Percentiles rank a stretch among this genome's conserved stretches.
Conservation (phyloP, 192 early-diverging fungal species). For the Mortierella claussenii region DNA sequence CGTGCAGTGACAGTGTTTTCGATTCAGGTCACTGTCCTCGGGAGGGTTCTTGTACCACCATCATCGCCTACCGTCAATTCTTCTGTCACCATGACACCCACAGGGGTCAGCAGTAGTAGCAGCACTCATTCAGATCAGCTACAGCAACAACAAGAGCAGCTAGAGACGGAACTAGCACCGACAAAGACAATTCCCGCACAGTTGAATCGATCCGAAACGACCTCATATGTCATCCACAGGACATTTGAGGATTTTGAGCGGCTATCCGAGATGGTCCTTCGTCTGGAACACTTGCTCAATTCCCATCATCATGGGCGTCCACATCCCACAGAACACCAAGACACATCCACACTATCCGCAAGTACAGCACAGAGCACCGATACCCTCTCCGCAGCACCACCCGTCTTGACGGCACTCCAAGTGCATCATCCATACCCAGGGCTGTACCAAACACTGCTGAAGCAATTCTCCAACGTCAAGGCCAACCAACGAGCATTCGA, state of each 20-base stretch:
- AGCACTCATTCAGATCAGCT: too few species aligned
- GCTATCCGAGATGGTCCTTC: conserved; percentile 36
- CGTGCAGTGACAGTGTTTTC: conserved; percentile 34
- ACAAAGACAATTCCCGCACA: conserved; percentile 30
- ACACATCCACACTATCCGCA: too few species aligned
- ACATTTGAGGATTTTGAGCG: conserved; percentile 47
- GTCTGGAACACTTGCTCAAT: conserved; percentile 9
- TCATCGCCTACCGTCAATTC: neutral
- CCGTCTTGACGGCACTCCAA: conserved; percentile 11
- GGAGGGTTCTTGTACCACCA: conserved; percentile 27
- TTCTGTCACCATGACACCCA: too few species aligned
- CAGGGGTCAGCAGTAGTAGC: too few species aligned
- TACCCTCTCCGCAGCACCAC: too few species aligned
- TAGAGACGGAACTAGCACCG: conserved; percentile 5
- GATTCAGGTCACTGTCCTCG: conserved; percentile 46
- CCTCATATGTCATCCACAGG: conserved; percentile 47
- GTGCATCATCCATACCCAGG: conserved; percentile 37
- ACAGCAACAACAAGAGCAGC: neutral
- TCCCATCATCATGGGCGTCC: neutral
- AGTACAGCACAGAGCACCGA: too few species aligned
- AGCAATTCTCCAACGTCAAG: conserved; percentile 37
- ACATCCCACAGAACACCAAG: too few species aligned
- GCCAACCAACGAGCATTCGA: conserved; percentile 52
- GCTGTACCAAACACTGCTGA: conserved; percentile 21
- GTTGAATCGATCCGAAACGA: conserved; percentile 32